Conservation (phyloP, 257 asterid genomes). For the Linaria vulgaris region DNA sequence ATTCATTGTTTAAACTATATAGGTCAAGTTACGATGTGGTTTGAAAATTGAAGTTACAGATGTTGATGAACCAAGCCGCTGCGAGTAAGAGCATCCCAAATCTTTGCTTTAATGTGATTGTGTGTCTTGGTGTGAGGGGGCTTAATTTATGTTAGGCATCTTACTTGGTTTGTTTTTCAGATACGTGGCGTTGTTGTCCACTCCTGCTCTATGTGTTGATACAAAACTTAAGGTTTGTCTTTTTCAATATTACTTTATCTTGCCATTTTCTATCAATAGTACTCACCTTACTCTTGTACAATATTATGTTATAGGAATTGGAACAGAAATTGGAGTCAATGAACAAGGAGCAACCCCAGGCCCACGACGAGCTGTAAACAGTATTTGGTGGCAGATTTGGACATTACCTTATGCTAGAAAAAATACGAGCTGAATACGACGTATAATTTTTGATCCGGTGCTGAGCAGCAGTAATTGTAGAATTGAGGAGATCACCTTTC, state of each 20-base stretch:
- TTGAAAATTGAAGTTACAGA: conserved; percentile 76
- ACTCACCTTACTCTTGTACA: not conserved
- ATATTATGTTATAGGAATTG: conserved; percentile 54
- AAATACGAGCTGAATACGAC: not conserved
- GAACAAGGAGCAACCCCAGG: conserved; percentile 57
- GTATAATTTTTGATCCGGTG: conserved; percentile 5
- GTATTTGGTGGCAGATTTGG: not conserved
- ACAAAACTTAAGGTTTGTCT: conserved; percentile 67
- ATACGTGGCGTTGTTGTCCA: conserved; percentile 67
- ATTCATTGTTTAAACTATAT: conserved; percentile 22
- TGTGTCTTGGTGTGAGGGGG: not conserved
- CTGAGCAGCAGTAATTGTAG: conserved; percentile 5
- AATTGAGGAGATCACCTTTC: conserved; percentile 17
- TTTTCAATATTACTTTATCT: not conserved
- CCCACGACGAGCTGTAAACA: conserved; percentile 71
- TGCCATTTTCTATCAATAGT: not conserved
- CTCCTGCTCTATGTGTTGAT: conserved; percentile 85
- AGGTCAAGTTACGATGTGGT: conserved; percentile 93
- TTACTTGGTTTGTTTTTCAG: conserved; percentile 44
- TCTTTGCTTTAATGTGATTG: not conserved
- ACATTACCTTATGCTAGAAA: not conserved
- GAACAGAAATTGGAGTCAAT: conserved; percentile 60
- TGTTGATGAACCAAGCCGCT: conserved; percentile 97
- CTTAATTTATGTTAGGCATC: not conserved
- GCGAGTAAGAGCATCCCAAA: conserved; percentile 70